Evolutionary conservation across 345 rosid genomes (phyloP).

Genomic region (Iberis pinnata): DNA sequence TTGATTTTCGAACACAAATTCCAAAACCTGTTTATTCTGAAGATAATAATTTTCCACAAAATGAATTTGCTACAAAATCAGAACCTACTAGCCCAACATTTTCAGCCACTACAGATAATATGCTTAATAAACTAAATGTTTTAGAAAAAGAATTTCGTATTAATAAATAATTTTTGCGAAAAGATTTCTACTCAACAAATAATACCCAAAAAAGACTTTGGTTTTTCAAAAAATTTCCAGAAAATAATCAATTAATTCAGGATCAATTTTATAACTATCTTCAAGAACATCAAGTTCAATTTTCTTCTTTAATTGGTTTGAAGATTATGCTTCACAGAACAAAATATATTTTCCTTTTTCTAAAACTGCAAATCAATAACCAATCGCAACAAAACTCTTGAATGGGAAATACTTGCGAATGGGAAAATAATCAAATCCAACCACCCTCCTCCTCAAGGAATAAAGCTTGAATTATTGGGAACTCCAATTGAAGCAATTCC

Average conservation of each 20-base stretch:
- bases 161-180: background rate
- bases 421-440: background rate
- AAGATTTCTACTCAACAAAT: background rate
- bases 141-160: background rate
- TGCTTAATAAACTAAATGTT: too few relatives aligned
- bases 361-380: background rate
- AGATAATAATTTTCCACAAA: background rate
- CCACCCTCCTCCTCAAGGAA: background rate
- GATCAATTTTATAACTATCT: background rate
- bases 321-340: background rate
- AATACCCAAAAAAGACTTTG: background rate
- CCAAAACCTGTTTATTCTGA: background rate
- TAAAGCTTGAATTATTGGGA: background rate
- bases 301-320: background rate
- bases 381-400: background rate
- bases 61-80: background rate
- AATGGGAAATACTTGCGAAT: background rate
- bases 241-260: too few relatives aligned
- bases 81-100: too few relatives aligned
- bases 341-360: background rate
- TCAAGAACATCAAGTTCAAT: background rate
- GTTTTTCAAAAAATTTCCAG: background rate
- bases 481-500: background rate
- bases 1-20: background rate
- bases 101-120: too few relatives aligned